These are phyloP conservation scores for Emericellopsis terricola DNA, from an alignment of 495 filamentous ascomycete genomes.

Conservation along the genomic window DNA sequence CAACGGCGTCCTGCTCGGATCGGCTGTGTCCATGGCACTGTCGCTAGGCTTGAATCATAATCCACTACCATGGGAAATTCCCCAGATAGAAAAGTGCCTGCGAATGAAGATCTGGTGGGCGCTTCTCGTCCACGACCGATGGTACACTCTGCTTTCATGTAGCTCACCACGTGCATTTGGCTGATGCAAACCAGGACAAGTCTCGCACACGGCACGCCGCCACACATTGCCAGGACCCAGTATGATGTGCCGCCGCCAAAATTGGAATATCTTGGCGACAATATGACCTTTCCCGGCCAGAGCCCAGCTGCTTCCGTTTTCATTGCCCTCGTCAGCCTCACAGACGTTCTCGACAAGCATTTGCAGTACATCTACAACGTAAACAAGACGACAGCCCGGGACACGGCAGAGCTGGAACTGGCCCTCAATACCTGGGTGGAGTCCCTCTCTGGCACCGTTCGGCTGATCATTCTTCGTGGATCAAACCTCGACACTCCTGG, in stretches of 20 bases:
- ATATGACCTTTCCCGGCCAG: conserved; percentile 3
- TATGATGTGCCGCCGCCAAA: conserved; percentile 37
- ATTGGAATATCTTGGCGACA: conserved; percentile 23
- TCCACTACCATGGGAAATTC: conserved; percentile 30
- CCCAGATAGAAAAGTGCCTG: conserved; percentile 25
- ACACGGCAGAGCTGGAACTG: conserved; percentile 7
- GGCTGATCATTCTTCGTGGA: conserved; percentile 5
- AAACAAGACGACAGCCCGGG: conserved; percentile 14
- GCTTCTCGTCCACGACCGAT: conserved; percentile 34
- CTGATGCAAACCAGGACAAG: conserved; percentile 23
- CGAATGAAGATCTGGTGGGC: conserved; percentile 34
- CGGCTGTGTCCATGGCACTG: conserved; percentile 30
- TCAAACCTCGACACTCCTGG: conserved; percentile 12
- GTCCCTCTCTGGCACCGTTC: conserved; percentile 25
- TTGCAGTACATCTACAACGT: conserved; percentile 32
- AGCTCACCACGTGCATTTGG: conserved; percentile 1
- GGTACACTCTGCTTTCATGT: conserved; percentile 13
- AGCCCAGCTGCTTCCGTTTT: conserved; percentile 21
- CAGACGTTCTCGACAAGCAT: conserved; percentile 32
- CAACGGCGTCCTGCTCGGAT: conserved; percentile 31
- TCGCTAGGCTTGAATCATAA: conserved; percentile 34
- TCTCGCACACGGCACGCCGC: conserved; percentile 32
- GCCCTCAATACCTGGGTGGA: conserved; percentile 21
- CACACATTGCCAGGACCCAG: conserved; percentile 28
- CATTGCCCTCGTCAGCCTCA: conserved; percentile 31